Evolutionary conservation across 768 basidiomycete genomes (phyloP).

Genomic region (Tricholoma saponaceum): DNA sequence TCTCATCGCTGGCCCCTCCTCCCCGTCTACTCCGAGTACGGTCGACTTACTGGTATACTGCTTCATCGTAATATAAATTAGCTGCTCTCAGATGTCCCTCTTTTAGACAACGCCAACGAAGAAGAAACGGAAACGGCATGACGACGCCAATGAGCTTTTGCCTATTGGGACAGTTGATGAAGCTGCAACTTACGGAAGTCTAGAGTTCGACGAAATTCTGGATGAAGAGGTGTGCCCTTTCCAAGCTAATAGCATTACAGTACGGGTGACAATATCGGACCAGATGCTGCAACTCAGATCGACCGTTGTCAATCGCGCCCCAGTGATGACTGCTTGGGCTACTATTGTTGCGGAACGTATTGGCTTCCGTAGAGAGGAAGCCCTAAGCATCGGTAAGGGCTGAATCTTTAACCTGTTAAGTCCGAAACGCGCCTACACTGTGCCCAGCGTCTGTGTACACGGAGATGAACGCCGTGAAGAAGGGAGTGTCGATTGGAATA

Average conservation of each 20-base stretch:
- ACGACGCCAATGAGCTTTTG: conserved; percentile 54
- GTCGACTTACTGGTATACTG: conserved; percentile 27
- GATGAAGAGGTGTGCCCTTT: conserved; percentile 57
- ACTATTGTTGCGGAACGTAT: conserved; percentile 80
- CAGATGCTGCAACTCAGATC: conserved; percentile 60
- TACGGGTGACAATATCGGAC: background rate
- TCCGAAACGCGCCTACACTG: background rate
- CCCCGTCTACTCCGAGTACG: conserved; percentile 14
- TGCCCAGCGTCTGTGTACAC: conserved; percentile 83
- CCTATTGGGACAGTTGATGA: conserved; percentile 50
- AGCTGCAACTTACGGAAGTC: conserved; percentile 43
- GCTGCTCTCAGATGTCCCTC: conserved; percentile 2
- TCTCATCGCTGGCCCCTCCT: conserved; percentile 16
- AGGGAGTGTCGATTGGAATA: conserved; percentile 81
- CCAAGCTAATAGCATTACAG: background rate
- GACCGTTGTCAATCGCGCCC: conserved; percentile 83
- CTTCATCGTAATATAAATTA: background rate
- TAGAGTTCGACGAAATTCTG: conserved; percentile 70
- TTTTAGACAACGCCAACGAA: conserved; percentile 41
- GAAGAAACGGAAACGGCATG: conserved; percentile 48
- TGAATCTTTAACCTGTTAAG: background rate
- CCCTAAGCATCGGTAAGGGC: conserved; percentile 76
- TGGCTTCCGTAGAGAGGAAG: conserved; percentile 86
- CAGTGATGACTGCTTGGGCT: conserved; percentile 94
- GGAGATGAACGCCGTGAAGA: conserved; percentile 85